Evolutionary conservation across 2,329 filamentous ascomycete species (phyloP).

Genomic region (Amauroascus verrucosus): DNA sequence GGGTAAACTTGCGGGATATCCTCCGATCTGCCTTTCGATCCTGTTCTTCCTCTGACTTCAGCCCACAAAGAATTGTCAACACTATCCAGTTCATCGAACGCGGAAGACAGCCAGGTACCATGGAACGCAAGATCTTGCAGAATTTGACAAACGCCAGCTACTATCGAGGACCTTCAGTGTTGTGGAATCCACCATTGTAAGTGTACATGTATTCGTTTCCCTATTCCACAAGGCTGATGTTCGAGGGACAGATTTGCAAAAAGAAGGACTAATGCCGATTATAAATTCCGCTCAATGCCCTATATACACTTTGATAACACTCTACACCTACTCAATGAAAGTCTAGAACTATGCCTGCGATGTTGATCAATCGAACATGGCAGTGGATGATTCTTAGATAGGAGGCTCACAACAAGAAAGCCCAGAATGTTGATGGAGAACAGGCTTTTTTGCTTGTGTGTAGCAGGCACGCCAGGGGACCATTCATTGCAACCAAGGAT

Average conservation of each 20-base stretch:
- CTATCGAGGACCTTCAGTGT: conserved; percentile 31
- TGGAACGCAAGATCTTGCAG: conserved; percentile 41
- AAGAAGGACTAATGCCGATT: conserved; percentile 14
- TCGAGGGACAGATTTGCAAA: conserved; percentile 6
- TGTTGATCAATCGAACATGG: conserved; percentile 9
- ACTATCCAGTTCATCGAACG: conserved; percentile 38
- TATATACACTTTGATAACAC: conserved; percentile 37
- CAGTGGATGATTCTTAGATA: conserved; percentile 11
- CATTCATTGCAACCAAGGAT: too few species aligned
- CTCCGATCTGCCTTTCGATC: conserved; percentile 36
- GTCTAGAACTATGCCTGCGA: conserved; percentile 37
- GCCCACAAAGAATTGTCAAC: conserved; percentile 33
- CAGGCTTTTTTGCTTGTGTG: too few species aligned
- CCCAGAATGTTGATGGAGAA: not conserved
- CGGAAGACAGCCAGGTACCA: conserved; percentile 30
- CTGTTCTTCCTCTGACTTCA: conserved; percentile 28
- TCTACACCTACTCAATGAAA: conserved; percentile 40
- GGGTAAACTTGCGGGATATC: conserved; percentile 42
- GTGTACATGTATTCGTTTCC: conserved; percentile 13
- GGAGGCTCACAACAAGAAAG: not conserved
- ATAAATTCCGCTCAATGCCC: conserved; percentile 26
- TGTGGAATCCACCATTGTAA: conserved; percentile 27
- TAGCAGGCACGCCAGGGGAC: too few species aligned
- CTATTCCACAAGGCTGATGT: not conserved
- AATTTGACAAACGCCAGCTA: conserved; percentile 37